Base-by-base conservation (phyloP, 1,139 yeast genomes). In the Chernovozyma aurita region DNA sequence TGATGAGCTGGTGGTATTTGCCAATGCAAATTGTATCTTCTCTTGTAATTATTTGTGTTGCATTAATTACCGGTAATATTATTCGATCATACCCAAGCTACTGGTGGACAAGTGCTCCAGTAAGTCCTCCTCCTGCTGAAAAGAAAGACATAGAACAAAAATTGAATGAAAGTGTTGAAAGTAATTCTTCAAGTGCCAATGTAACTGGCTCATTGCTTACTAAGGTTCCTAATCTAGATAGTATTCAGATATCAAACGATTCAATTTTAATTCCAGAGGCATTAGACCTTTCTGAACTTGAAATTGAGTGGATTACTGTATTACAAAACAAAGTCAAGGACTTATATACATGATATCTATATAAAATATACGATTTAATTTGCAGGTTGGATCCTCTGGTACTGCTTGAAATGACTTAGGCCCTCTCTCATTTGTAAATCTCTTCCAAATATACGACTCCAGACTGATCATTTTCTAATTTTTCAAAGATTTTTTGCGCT, bases 1-100 rank as follows among this genome's bases (percentile, higher is more conserved):
- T 36, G 2, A 66, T 81, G 70, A 73, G 87, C 34, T 81, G 88
- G 88, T 78, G 82, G 77, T 80, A 73, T 48, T 46, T 81, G 16
- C 82, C 85, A 0, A 71, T 64, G 2, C 84, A 80, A 38, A 42
- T 81, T 3, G 61, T 80, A 0, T 66, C 77, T 4, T 64, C 75
- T 1, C 57, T 73, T 3, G 55, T 80, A 34, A 75, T 80, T 42
- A 52, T 78, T 14, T 54, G 61, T 0, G 76, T 76, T 2, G 83
- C 84, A 0, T 61, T 73, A 32, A 54, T 81, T 6, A 65, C 78
- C 2, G 79, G 82, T 36, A 81, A 81, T 49, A 48, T 81, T 2
- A 45, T 75, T 4, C 52, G 84, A 35, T 53, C 56, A 32, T 81
- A 79, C 47, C 88, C 88, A 0, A 53, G 55, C 5, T 78, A 65